Evolutionary conservation across 1,139 yeast genomes (phyloP), one percentile per base, ranked within the genome.

Genomic region (Candida glucosophila): DNA sequence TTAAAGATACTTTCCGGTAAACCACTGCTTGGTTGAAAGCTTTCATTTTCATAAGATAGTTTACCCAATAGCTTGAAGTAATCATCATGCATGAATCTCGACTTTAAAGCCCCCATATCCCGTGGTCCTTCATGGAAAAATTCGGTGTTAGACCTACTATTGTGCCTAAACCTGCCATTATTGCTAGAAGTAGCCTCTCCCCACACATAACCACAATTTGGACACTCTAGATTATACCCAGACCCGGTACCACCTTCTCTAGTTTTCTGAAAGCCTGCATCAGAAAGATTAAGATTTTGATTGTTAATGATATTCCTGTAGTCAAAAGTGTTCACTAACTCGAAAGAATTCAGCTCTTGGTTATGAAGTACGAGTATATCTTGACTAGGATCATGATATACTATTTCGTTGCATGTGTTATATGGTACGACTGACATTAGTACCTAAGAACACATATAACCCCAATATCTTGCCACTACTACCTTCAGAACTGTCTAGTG

Each of bases 1-100:
- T 78, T 76, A 43, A 81, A 79, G 4, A 64, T 43, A 12, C 55
- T 58, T 13, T 44, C 43, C 0, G 72, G 72, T 3, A 63, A 43
- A 10, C 27, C 17, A 13, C 25, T 18, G 5, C 28, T 12, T 9
- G 27, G 25, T 6, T 15, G 5, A 7, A n/a, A n/a, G n/a, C 25
- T 11, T 13, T 21, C 22, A 7, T 19, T 21, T 8, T 27, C 12
- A 9, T 34, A 36, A 3, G 57, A 59, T 12, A 52, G 42, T 16
- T 51, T 46, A 6, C 54, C 58, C 22, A 62, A 44, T 6, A 57
- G 34, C 40, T 58, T 56, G 44, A 63, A 62, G 33, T 64, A 62
- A 32, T 60, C 63, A 19, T 46, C 49, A 29, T 58, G 63, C 47
- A 58, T 58, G 26, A 52, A 55, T n/a, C 43, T 37, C 13, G 15